Base-by-base conservation (phyloP, 768 basidiomycete species). In the Kwoniella dejecticola region DNA sequence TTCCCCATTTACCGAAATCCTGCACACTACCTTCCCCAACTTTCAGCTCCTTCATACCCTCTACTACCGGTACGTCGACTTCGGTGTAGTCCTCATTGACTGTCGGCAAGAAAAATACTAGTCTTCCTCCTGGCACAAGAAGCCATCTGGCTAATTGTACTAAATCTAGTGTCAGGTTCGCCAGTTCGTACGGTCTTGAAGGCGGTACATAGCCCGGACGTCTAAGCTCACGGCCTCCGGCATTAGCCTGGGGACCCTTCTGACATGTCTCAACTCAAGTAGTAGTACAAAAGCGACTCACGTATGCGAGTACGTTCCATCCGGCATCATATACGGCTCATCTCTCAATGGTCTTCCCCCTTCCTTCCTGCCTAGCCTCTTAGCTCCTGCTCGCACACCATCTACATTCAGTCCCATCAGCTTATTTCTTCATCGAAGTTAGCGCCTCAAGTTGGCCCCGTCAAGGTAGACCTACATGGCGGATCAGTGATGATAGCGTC, bases 401-500 rank as follows among this genome's bases (percentile, higher is more conserved):
- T 99, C 95, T 89, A 13, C 2, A 31, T 11, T 29, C 30, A 15
- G 21, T 48, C n/a, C 17, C 30, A 29, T 17, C 52, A 31, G 11
- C 46, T 52, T 36, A 15, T 36, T 36, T 36, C 33, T 15, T 36
- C 33, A 41, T 40, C 33, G 23, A 10, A 27, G 23, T 24, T 36
- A 17, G 7, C 38, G 12, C 8, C 3, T 2, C 27, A 29, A 44
- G 1, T 15, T 42, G 23, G 21, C 12, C 2, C 19, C 15, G 27
- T 17, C 1, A 41, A 40, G n/a, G n/a, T n/a, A n/a, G 5, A 78
- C 89, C 74, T 79, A 92, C 92, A 96, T 11, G 93, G 93, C 45
- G 93, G 93, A 78, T 96, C 93, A 0, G 93, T 94, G 31, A 96
- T 81, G 63, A 98, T 93, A 0, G 94, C 91, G 70, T 99, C 96